A percentile compares a stretch with the other conserved stretches of the same genome.
Conservation (phyloP, 2,329 filamentous ascomycete genomes). For the Cordyceps farinosa region DNA sequence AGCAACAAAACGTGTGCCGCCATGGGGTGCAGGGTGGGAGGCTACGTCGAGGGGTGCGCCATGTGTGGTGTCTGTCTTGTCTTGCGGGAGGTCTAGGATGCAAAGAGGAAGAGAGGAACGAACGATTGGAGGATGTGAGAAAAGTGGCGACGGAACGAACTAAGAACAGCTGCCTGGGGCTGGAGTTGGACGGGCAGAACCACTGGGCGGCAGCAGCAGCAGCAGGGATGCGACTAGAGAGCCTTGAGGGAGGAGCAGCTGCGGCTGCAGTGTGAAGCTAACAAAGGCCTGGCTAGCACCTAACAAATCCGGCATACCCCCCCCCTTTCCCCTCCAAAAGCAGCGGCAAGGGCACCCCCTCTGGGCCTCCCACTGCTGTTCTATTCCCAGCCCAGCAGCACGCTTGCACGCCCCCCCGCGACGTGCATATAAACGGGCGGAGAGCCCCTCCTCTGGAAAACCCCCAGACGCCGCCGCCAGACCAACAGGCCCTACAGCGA, state of each 20-base stretch:
- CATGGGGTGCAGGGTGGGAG: background rate
- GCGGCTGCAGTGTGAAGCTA: no score
- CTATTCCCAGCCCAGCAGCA: background rate
- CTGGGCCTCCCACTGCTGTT: no score
- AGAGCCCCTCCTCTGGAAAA: slow-evolving; percentile 36
- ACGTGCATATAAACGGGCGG: slow-evolving; percentile 48
- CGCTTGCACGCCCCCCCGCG: slow-evolving; percentile 20
- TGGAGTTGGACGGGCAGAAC: background rate
- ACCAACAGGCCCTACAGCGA: slow-evolving; percentile 1
- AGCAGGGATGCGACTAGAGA: no score
- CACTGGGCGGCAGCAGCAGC: no score
- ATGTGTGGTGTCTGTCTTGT: background rate
- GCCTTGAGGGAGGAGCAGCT: no score
- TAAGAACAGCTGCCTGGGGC: background rate
- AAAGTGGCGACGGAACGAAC: background rate
- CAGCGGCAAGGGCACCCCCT: no score
- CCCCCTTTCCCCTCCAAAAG: no score
- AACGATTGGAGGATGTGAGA: background rate
- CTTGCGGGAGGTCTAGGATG: background rate
- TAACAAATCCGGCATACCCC: no score
- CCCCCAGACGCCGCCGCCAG: slow-evolving; percentile 19
- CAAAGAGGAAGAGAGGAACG: background rate
- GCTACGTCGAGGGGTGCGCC: background rate
- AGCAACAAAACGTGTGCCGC: background rate
- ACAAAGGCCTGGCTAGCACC: no score